phyloP scores from a whole-genome alignment of 2,329 filamentous ascomycete genomes.

The Aureobasidium melanogenum region DNA sequence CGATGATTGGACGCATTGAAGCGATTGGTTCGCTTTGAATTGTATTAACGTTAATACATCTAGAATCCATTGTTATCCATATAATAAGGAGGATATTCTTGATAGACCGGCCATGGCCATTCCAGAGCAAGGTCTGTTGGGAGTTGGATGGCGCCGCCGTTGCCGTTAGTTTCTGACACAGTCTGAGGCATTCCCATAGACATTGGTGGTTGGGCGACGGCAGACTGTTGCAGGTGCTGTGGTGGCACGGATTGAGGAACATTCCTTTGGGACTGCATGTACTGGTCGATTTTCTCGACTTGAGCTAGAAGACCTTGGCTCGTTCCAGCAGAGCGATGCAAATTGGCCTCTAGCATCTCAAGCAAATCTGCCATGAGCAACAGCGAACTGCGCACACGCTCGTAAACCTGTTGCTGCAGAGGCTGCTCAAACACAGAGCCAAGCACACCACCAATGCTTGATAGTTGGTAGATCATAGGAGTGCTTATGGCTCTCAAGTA shows the following conservation, averaged over 20 bases:
- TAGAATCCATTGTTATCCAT: not conserved
- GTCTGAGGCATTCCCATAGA: not conserved
- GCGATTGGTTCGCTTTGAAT: too few species aligned
- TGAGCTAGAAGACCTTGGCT: slow-evolving; percentile 32
- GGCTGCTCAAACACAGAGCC: slow-evolving; percentile 39
- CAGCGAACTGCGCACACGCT: slow-evolving; percentile 33
- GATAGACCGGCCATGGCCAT: slow-evolving; percentile 7
- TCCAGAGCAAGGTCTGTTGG: not conserved
- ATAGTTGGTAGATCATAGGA: slow-evolving; percentile 41
- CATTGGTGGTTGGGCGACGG: not conserved
- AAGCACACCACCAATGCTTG: slow-evolving; percentile 42
- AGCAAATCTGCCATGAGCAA: slow-evolving; percentile 40
- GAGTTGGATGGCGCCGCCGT: not conserved
- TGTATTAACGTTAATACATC: too few species aligned
- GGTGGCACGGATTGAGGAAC: slow-evolving; percentile 12
- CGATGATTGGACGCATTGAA: too few species aligned
- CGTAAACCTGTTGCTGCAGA: slow-evolving; percentile 33
- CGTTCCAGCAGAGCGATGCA: slow-evolving; percentile 32
- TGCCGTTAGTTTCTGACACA: not conserved
- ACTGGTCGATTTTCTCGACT: slow-evolving; percentile 37
- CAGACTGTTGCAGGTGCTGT: not conserved
- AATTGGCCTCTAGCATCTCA: slow-evolving; percentile 34
- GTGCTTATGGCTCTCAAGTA: slow-evolving; percentile 43
- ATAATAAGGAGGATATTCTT: not conserved
- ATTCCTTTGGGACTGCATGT: slow-evolving; percentile 31